Conservation (phyloP, 805 yeast species). For the Candida dajiaensis region DNA sequence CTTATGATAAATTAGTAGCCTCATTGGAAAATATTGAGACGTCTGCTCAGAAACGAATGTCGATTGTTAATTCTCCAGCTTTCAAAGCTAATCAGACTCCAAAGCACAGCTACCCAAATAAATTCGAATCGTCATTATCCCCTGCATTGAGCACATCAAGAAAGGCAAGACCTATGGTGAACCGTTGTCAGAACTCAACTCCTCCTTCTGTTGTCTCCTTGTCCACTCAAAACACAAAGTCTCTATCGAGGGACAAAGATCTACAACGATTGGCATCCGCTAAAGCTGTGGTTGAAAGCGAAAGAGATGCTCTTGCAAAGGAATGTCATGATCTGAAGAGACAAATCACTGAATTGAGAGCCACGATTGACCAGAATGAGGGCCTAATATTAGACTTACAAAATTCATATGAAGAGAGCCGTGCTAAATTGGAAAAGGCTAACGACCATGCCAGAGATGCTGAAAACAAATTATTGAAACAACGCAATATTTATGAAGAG, state of each 20-base stretch:
- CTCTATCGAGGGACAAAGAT: conserved; percentile 12
- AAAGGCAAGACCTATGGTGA: not conserved
- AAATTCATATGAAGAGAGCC: conserved; percentile 5
- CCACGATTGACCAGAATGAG: conserved; percentile 9
- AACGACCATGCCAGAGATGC: conserved; percentile 10
- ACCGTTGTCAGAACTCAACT: conserved; percentile 6
- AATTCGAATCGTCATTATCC: not conserved
- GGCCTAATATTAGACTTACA: conserved; percentile 11
- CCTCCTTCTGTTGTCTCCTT: conserved; percentile 5
- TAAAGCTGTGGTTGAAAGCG: conserved; percentile 16
- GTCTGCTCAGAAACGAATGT: conserved; percentile 5
- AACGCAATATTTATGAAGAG: conserved; percentile 40
- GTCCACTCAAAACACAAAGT: not conserved
- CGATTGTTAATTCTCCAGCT: conserved; percentile 4
- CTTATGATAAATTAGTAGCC: conserved; percentile 36
- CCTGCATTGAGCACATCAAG: conserved; percentile 7
- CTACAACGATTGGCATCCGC: conserved; percentile 14
- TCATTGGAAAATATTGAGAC: conserved; percentile 16
- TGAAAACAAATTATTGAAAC: conserved; percentile 42
- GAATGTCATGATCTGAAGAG: conserved; percentile 24
- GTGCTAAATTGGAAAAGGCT: conserved; percentile 9
- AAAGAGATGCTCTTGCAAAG: conserved; percentile 37
- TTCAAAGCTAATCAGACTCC: conserved; percentile 13
- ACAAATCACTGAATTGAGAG: conserved; percentile 21
- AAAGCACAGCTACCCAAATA: not conserved